phyloP scores from a whole-genome alignment of 345 rosid species.

The Luvunga scandens region DNA sequence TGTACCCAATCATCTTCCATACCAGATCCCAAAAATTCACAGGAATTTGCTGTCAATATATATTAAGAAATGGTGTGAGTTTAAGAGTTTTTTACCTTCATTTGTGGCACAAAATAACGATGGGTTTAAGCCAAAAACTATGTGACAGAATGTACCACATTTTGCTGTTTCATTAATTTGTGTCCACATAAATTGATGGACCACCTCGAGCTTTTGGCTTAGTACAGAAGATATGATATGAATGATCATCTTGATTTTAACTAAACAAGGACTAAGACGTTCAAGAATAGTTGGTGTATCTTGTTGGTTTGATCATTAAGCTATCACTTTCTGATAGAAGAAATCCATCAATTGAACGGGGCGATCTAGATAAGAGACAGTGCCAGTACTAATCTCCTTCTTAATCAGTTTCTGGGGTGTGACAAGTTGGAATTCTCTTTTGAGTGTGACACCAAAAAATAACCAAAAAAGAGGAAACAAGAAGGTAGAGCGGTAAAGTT shows the following conservation, averaged over 20 bases:
- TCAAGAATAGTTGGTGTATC: conserved; percentile 15
- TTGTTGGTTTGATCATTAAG: conserved; percentile 24
- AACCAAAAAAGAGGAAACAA: conserved; percentile 24
- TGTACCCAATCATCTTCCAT: conserved; percentile 6
- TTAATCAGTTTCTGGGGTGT: background rate
- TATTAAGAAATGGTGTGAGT: background rate
- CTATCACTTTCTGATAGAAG: conserved; percentile 15
- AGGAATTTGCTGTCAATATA: conserved; percentile 12
- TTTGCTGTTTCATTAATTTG: conserved; percentile 14
- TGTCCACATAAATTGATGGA: conserved; percentile 45
- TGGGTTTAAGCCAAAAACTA: background rate
- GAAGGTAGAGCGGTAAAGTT: background rate
- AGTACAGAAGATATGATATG: conserved; percentile 14
- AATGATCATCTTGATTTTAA: conserved; percentile 8
- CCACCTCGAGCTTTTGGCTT: conserved; percentile 35
- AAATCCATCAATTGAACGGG: background rate
- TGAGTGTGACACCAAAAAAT: conserved; percentile 4
- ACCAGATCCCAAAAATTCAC: conserved; percentile 21
- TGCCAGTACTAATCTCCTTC: background rate
- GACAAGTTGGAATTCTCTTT: conserved; percentile 5
- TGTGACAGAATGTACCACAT: background rate
- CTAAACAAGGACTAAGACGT: conserved; percentile 9
- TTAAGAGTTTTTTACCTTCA: background rate
- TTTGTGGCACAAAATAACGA: background rate
- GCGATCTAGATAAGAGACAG: background rate